Base-by-base conservation (phyloP, 1,284 basidiomycete species). In the Ganoderma leucocontextum region DNA sequence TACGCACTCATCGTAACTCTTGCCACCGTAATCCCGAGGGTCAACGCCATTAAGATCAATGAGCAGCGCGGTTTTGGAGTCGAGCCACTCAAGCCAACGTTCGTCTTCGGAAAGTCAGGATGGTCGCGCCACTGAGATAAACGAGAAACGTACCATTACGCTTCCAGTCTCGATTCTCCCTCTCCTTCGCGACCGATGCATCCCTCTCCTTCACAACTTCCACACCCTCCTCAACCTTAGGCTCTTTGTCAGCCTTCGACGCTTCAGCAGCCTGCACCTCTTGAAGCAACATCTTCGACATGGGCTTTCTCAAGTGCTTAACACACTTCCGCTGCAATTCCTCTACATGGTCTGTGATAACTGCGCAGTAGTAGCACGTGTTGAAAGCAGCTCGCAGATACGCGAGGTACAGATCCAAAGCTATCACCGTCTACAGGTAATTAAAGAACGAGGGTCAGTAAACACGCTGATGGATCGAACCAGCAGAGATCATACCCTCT, bases 291-390 rank as follows among this genome's bases (percentile, higher is more conserved):
- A 82, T 80, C 80, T 87, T 89, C 71, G 85, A 86, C 75, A 89
- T 77, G 60, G 91, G 87, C 80, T 90, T 93, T 80, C 96, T 89
- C 69, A 93, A 85, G 84, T 98, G 97, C 82, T 91, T 92, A 75
- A 97, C 86, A 85, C 96, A 98, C 82, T 96, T 95, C 77, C 95
- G 89, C 80, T 95, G 92, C 76, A 98, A 87, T 85, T 97, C 95
- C 83, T 98, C 97, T 80, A 92, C 82, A 84, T 96, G 95, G 82
- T 97, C 93, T 78, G 91, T 93, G 73, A 94, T 89, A 78, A 95
- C 91, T 75, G 94, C 91, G 84, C 96, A 98, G 83, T 98, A 98
- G 82, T 96, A 98, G 87, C 97, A 97, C 77, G 93, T 91, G 86
- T 95, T 87, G 82, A 93, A 95, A 63, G 91, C 93, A 78, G 88